Evolutionary conservation across 331 rosid genomes (phyloP).

Genomic region (Quercus phellos): DNA sequence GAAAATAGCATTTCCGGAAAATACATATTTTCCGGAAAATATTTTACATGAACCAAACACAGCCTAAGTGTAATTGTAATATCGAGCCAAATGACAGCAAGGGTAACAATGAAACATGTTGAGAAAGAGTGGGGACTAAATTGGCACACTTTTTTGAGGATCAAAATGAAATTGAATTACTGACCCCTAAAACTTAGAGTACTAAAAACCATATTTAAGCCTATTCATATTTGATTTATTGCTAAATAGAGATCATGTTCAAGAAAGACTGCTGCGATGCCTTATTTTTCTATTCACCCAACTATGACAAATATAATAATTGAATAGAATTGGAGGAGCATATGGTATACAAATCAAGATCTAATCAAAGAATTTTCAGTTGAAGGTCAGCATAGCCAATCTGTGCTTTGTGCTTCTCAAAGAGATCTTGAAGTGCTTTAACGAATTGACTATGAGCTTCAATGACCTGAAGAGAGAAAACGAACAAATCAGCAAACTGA

Average conservation of each 20-base stretch:
- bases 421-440: slow-evolving; percentile 68
- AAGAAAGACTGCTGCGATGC: background rate
- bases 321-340: background rate
- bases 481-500: background rate
- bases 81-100: too few species aligned
- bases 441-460: slow-evolving; percentile 58
- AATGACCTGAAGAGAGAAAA: slow-evolving; percentile 41
- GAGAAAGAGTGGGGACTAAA: too few species aligned
- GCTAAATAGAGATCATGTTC: background rate
- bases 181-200: too few species aligned
- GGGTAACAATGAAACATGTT: too few species aligned
- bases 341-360: background rate
- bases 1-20: too few species aligned
- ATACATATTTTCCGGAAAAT: too few species aligned
- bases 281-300: background rate
- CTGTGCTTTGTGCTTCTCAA: slow-evolving; percentile 68
- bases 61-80: too few species aligned
- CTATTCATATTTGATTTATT: background rate
- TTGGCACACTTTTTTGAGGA: too few species aligned
- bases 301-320: background rate
- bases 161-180: too few species aligned
- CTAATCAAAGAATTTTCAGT: slow-evolving; percentile 56
- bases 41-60: too few species aligned
- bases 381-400: slow-evolving; percentile 69
- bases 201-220: too few species aligned